Percentiles rank a stretch among this genome's conserved stretches.
Conservation (phyloP, 2,329 filamentous ascomycete species). For the Colletotrichum echinochloae region DNA sequence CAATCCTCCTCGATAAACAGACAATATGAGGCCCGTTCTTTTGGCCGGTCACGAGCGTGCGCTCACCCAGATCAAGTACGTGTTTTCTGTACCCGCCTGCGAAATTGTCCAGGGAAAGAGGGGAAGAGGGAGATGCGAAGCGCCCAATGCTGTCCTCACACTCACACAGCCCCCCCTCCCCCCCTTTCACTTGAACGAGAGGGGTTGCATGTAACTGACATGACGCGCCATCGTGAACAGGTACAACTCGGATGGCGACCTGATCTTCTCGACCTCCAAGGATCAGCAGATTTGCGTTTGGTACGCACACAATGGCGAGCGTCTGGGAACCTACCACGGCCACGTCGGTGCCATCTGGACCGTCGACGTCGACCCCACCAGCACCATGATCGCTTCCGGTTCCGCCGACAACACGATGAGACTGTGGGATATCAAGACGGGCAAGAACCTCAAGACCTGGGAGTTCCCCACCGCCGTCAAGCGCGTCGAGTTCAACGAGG, state of each 20-base stretch:
- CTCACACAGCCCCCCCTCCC: neutral
- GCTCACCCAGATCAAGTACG: conserved; percentile 91
- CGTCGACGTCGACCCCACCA: conserved; percentile 94
- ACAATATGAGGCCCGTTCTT: conserved; percentile 94
- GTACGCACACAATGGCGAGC: conserved; percentile 98
- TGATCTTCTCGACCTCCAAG: conserved; percentile 95
- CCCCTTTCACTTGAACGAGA: conserved; percentile 8
- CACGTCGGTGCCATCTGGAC: conserved; percentile 99
- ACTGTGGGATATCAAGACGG: conserved; percentile 95
- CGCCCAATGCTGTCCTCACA: conserved; percentile 14
- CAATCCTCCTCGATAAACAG: conserved; percentile 34
- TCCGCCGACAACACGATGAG: conserved; percentile 98
- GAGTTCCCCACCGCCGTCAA: conserved; percentile 98
- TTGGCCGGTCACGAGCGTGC: conserved; percentile 97
- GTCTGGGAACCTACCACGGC: conserved; percentile 94
- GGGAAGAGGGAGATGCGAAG: conserved; percentile 14
- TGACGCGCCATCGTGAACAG: conserved; percentile 53
- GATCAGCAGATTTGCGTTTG: conserved; percentile 97
- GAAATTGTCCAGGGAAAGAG: conserved; percentile 24
- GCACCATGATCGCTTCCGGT: conserved; percentile 90
- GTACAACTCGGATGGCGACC: conserved; percentile 94
- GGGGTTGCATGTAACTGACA: conserved; percentile 26
- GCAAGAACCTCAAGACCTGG: conserved; percentile 95
- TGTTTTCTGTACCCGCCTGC: conserved; percentile 33
- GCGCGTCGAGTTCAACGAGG: conserved; percentile 96